Evolutionary conservation across 2,329 filamentous ascomycete species (phyloP), one percentile per base, ranked within the genome.

Genomic region (Albophoma yamanashiensis): DNA sequence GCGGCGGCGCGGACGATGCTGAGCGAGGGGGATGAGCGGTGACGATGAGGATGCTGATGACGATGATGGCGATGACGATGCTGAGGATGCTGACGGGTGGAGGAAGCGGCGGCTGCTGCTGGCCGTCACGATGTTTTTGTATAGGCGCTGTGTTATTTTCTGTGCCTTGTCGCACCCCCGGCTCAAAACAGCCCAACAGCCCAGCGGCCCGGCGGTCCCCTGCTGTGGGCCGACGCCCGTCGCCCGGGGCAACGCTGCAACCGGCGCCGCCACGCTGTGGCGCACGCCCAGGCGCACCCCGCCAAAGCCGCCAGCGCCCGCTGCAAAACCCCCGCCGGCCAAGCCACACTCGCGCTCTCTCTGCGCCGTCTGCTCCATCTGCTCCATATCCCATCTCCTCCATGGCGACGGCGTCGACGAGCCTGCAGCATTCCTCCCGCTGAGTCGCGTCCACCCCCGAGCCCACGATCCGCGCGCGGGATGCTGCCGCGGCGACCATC

Each of bases 101-200:
- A n/a, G 50, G 50, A 31, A 31, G 9, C 50, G 50, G 31, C 17
- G 12, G 50, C 50, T 53, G 50, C n/a, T 53, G 50, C 20, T 22
- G 61, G 56, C 65, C 65, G 62, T 64, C 64, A 65, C 64, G 68
- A 68, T 71, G 70, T 68, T 71, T 69, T 72, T 70, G 68, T 71
- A 72, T 62, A 64, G 62, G 61, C 40, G 42, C 42, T 7, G 43
- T 47, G 40, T 47, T 38, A 12, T 58, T 58, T 38, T 50, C 57
- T 22, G 36, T 22, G 52, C 31, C 34, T 60, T 27, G 50, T 52
- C 58, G 50, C 36, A 56, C 61, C 59, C 59, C 60, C 55, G 61
- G 60, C 58, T 56, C 58, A 60, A 40, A 59, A 60, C 60, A 59
- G 61, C 58, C 59, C 58, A 47, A 25, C 56, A 15, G 31, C 31